phyloP scores from a whole-genome alignment of 129 eudicot species.

The Centrapalus pauciflorus region DNA sequence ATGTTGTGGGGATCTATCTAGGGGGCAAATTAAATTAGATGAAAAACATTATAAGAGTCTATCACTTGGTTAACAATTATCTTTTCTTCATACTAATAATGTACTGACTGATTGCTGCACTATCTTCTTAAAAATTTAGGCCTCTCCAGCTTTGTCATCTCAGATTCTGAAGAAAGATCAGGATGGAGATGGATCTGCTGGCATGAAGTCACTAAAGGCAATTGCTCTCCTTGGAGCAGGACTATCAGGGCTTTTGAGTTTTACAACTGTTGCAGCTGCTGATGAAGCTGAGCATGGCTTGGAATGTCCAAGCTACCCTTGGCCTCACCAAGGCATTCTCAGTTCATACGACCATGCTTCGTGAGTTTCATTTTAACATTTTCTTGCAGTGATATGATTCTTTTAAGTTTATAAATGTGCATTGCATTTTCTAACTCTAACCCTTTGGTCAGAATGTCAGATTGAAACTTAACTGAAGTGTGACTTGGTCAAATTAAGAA shows the following conservation, averaged over 20 bases:
- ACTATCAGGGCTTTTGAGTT: slow-evolving; percentile 69
- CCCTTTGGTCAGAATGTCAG: slow-evolving; percentile 7
- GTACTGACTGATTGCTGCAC: slow-evolving; percentile 8
- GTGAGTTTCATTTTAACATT: slow-evolving; percentile 41
- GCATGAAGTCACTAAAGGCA: slow-evolving; percentile 62
- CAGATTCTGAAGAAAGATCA: slow-evolving; percentile 55
- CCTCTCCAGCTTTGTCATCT: slow-evolving; percentile 64
- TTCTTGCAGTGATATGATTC: not conserved
- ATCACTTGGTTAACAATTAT: not conserved
- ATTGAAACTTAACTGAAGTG: slow-evolving; percentile 7
- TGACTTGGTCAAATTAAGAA: slow-evolving; percentile 12
- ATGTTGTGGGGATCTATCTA: too few species aligned
- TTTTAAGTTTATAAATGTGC: not conserved
- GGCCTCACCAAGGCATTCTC: slow-evolving; percentile 97
- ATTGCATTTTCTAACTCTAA: slow-evolving; percentile 1
- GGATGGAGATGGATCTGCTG: slow-evolving; percentile 56
- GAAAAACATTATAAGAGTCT: not conserved
- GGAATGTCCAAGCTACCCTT: slow-evolving; percentile 74
- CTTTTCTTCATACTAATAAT: not conserved
- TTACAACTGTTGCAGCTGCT: slow-evolving; percentile 68
- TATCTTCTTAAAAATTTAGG: slow-evolving; percentile 30
- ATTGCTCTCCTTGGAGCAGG: slow-evolving; percentile 89
- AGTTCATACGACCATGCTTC: slow-evolving; percentile 93
- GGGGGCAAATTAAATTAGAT: not conserved
- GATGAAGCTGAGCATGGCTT: slow-evolving; percentile 97